Base-by-base conservation (phyloP, 768 basidiomycete species). In the Melanogaster broomeanus region DNA sequence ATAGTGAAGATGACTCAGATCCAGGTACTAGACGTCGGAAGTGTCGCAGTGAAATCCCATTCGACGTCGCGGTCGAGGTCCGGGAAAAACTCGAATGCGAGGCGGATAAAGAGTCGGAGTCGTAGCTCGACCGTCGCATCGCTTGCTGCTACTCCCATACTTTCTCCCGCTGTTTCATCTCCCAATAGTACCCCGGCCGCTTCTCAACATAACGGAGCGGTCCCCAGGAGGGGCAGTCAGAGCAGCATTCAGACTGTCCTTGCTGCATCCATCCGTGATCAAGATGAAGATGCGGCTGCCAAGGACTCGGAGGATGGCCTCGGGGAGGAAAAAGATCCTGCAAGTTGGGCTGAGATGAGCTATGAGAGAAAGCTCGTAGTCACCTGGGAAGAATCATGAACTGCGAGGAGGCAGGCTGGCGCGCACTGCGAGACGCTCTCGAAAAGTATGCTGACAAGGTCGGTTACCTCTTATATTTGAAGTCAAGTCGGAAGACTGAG, bases 201-300 rank as follows among this genome's bases (percentile, higher is more conserved):
- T 59, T 33, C 67, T 38, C 47, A 44, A 13, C 61, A 64, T 16
- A 35, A 45, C 19, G 62, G 51, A 3, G 34, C 45, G 34, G 47
- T 83, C 12, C 62, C 59, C 5, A 80, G 77, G 49, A 78, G 77
- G 34, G 76, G 77, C 16, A 89, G 88, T 2, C 72, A 72, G 18
- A 87, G 83, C 62, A 91, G 89, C 55, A 77, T 88, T 27, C 78
- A 81, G 16, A 92, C 90, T 0, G 84, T 92, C 6, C 81, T 80
- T 24, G 87, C 81, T 2, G 77, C 67, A 7, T 84, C 84, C 30
- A 47, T 73, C 12, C 71, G 74, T 0, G 69, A 74, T 42, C 68
- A 61, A 42, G 75, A 73, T 3, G 58, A 54, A 7, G 70, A 62
- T 24, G 47, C 60, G 10, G 61, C 49, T 12, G 57, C 41, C 3